Conservation (phyloP, 2,329 filamentous ascomycete species). For the Sporothrix curviconia region DNA sequence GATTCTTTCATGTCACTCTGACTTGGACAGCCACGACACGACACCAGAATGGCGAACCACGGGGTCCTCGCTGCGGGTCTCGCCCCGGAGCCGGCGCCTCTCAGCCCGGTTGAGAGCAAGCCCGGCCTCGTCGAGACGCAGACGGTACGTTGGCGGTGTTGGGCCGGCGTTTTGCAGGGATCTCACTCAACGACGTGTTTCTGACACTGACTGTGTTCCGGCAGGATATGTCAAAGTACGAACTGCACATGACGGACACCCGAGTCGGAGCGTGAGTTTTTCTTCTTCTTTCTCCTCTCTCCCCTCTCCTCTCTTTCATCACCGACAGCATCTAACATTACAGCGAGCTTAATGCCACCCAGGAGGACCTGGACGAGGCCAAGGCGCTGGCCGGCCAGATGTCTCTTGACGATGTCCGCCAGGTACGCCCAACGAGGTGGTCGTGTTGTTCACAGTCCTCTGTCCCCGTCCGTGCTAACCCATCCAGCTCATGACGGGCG, state of each 20-base stretch:
- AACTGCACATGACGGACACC: background rate
- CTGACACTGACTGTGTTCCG: no score
- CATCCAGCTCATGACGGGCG: conserved; percentile 6
- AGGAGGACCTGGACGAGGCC: conserved; percentile 17
- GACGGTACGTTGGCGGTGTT: background rate
- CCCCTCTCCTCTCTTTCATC: background rate
- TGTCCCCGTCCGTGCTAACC: background rate
- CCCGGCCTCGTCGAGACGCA: background rate
- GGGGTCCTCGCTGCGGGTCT: background rate
- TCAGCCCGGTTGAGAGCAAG: background rate
- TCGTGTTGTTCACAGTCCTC: no score
- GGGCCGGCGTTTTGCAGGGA: background rate
- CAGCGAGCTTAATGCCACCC: conserved; percentile 17
- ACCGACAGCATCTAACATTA: background rate
- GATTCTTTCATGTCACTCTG: no score
- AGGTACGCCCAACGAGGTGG: background rate
- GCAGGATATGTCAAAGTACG: no score
- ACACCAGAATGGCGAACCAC: background rate
- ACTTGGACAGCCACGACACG: no score
- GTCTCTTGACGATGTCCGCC: conserved; percentile 14
- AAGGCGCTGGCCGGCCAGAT: conserved; percentile 17
- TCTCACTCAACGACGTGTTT: no score
- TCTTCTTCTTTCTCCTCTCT: background rate
- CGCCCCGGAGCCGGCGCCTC: background rate
- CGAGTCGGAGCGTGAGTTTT: background rate